Evolutionary conservation across 345 rosid genomes (phyloP), one percentile per base, ranked within the genome.

Genomic region (Linum tenue): DNA sequence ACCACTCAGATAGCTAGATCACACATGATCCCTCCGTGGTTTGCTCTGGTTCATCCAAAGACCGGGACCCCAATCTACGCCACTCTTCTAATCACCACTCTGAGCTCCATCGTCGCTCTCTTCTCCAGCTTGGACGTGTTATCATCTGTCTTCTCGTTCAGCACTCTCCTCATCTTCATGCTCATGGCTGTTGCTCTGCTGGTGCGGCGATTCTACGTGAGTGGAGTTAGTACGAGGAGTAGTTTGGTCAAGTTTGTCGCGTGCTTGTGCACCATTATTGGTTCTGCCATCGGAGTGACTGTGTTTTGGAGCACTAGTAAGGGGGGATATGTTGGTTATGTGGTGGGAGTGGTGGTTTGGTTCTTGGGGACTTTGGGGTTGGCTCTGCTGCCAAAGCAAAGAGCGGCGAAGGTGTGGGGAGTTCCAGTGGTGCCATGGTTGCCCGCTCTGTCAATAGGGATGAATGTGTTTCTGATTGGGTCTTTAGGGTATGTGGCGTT

Each of bases 11-110:
- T 92, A 60, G 97, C 97, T 14, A 80, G 98, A 76, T 84, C 98
- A 31, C 98, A 90, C 68, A 92, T 90, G 97, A 90, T 92, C 65
- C 97, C 97, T 57, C 96, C 97, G 4, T 82, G 85, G 86, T 92
- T 92, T 64, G 94, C 97, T 64, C 78, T 83, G 60, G 79, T 92
- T 70, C 97, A 90, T 70, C 98, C 96, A 0, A 92, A 88, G 80
- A 90, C 98, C 4, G 85, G 91, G 70, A 92, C 97, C 7, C 98
- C 98, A 2, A 78, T 92, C 7, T 39, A 90, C 74, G 98, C 98
- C 60, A 86, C 97, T 55, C 81, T 92, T 44, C 75, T 85, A 70
- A 77, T 80, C 53, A 79, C 98, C 31, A 66, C 69, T n/a, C 75
- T 84, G 31, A 90, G 96, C 60, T 76, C 87, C 14, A 67, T 78